Percentiles rank a stretch among this genome's conserved stretches.
These are phyloP conservation scores for Termitomyces sp. DNA, from an alignment of 768 basidiomycete species.

Conservation along the genomic window DNA sequence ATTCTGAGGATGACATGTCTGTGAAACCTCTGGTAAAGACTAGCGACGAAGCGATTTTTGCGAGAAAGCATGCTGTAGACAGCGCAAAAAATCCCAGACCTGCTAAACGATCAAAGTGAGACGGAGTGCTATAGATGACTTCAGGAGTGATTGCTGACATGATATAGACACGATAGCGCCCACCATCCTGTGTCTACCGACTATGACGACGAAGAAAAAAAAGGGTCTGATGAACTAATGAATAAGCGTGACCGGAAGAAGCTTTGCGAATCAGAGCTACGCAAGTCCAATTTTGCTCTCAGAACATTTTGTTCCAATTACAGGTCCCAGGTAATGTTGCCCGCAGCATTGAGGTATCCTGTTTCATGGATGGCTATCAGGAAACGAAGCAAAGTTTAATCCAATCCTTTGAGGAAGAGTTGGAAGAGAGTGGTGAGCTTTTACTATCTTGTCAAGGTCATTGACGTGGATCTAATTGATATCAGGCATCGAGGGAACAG, in stretches of 20 bases:
- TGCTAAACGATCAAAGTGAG: background rate
- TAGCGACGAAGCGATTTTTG: background rate
- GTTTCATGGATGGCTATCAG: background rate
- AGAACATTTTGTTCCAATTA: background rate
- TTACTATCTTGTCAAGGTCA: background rate
- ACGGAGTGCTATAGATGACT: background rate
- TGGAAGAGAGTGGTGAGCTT: background rate
- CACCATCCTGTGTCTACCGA: background rate
- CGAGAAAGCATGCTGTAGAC: background rate
- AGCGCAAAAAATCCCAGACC: background rate
- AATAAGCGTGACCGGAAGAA: background rate
- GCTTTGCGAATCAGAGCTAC: background rate
- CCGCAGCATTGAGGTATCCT: background rate
- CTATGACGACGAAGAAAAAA: background rate
- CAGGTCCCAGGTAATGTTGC: background rate
- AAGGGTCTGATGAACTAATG: background rate
- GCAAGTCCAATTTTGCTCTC: background rate
- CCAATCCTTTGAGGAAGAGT: background rate
- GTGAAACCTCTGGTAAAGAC: background rate
- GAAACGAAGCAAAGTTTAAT: background rate
- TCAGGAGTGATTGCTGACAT: background rate
- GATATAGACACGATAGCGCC: background rate
- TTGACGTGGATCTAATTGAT: background rate
- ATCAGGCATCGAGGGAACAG: background rate
- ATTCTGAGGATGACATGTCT: background rate